Conservation (phyloP, 2,329 filamentous ascomycete genomes). For the Bipolaris cookei region DNA sequence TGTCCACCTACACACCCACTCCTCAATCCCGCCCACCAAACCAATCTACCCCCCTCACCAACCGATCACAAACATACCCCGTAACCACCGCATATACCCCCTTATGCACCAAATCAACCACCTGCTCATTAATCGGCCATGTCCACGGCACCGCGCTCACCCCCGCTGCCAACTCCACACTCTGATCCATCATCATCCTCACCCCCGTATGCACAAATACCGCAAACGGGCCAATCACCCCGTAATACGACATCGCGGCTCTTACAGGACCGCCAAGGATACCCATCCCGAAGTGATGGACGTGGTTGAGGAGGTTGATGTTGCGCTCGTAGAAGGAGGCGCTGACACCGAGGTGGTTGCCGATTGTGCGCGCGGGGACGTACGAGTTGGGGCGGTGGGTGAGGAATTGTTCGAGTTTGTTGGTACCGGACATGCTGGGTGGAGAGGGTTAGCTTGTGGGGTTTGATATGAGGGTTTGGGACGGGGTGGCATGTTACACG, state of each 20-base stretch:
- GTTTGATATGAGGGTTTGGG: no score
- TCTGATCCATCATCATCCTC: conserved; percentile 39
- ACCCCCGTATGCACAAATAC: conserved; percentile 39
- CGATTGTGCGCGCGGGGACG: conserved; percentile 39
- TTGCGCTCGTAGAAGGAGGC: conserved; percentile 18
- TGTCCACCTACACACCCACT: neutral
- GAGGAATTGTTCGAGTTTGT: conserved; percentile 40
- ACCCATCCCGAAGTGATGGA: conserved; percentile 40
- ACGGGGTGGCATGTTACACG: conserved; percentile 11
- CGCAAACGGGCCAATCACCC: conserved; percentile 41
- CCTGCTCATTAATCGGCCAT: conserved; percentile 45
- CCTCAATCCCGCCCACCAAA: conserved; percentile 13
- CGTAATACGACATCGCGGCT: conserved; percentile 40
- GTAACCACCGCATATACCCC: conserved; percentile 35
- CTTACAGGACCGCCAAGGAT: conserved; percentile 36
- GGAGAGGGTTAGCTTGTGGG: neutral
- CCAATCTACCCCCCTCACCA: conserved; percentile 28
- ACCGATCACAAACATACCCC: conserved; percentile 35
- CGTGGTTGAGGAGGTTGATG: conserved; percentile 33
- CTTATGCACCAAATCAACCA: conserved; percentile 42
- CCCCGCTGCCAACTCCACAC: conserved; percentile 38
- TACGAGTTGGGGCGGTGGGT: conserved; percentile 39
- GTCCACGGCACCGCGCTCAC: conserved; percentile 42
- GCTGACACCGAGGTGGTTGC: conserved; percentile 33
- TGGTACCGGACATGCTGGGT: conserved; percentile 37